Percentiles rank a stretch among this genome's conserved stretches.
Conservation (phyloP, 306 rosid genomes). For the Geum urbanum region DNA sequence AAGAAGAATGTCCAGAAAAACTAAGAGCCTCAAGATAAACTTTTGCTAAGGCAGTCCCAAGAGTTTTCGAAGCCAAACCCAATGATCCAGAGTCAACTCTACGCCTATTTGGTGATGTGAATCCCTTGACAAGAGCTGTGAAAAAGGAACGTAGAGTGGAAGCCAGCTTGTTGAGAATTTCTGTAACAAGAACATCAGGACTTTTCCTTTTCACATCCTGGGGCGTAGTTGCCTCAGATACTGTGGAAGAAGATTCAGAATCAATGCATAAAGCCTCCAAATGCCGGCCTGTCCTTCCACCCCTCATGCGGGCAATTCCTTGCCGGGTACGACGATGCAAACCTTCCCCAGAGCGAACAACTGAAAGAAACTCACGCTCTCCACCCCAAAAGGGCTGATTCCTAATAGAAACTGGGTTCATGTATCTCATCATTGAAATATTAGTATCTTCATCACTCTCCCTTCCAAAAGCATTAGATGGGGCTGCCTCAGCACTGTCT, state of each 20-base stretch:
- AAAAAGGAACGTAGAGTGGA: slow-evolving; percentile 81
- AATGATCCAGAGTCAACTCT: slow-evolving; percentile 81
- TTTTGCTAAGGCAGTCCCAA: slow-evolving; percentile 84
- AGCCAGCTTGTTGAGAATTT: slow-evolving; percentile 81
- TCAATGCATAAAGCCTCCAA: slow-evolving; percentile 72
- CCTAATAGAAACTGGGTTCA: slow-evolving; percentile 76
- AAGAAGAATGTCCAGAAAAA: slow-evolving; percentile 74
- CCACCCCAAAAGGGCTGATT: slow-evolving; percentile 85
- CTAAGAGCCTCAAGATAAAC: slow-evolving; percentile 81
- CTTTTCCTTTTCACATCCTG: slow-evolving; percentile 93
- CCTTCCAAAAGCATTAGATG: slow-evolving; percentile 64
- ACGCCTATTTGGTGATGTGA: slow-evolving; percentile 87
- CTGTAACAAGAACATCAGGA: slow-evolving; percentile 73
- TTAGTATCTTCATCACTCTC: slow-evolving; percentile 92
- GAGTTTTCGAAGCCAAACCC: slow-evolving; percentile 79
- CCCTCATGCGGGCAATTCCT: slow-evolving; percentile 76
- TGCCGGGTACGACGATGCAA: slow-evolving; percentile 82
- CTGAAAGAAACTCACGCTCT: slow-evolving; percentile 87
- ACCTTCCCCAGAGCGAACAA: slow-evolving; percentile 83
- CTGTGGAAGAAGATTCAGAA: slow-evolving; percentile 61
- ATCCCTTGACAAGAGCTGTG: slow-evolving; percentile 90
- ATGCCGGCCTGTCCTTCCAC: slow-evolving; percentile 85
- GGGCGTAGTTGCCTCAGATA: slow-evolving; percentile 51
- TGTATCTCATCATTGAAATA: slow-evolving; percentile 72
- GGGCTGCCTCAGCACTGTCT: slow-evolving; percentile 61